A percentile compares a stretch with the other conserved stretches of the same genome.
Evolutionary conservation across 164 flowering plant genomes (phyloP).

Genomic region (Stephania cephalantha): DNA sequence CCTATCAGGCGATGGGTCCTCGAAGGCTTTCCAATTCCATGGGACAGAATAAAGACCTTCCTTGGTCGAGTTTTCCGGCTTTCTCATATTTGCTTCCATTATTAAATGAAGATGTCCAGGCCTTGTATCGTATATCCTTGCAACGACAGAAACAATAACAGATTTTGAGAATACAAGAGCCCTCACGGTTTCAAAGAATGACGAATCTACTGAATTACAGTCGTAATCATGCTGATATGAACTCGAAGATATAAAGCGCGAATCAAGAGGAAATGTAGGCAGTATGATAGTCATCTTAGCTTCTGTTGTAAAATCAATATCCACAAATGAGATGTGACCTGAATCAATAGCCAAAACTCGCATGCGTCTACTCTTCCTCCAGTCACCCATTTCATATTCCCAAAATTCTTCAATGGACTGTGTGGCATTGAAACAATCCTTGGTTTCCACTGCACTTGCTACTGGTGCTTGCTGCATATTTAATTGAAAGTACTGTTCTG

Average conservation of each 20-base stretch:
- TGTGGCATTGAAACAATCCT: slow-evolving; percentile 38
- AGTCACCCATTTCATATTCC: slow-evolving; percentile 99
- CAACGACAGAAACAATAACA: slow-evolving; percentile 56
- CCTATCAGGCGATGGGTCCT: slow-evolving; percentile 75
- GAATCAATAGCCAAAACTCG: slow-evolving; percentile 73
- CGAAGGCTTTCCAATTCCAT: slow-evolving; percentile 83
- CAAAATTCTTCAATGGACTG: slow-evolving; percentile 53
- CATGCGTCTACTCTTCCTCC: slow-evolving; percentile 85
- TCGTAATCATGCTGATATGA: slow-evolving; percentile 30
- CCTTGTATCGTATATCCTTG: slow-evolving; percentile 61
- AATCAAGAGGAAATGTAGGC: slow-evolving; percentile 87
- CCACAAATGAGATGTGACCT: slow-evolving; percentile 73
- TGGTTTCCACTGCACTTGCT: slow-evolving; percentile 9
- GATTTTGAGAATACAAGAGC: slow-evolving; percentile 70
- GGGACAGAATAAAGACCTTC: slow-evolving; percentile 61
- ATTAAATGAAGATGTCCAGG: slow-evolving; percentile 45
- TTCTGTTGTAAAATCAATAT: slow-evolving; percentile 54
- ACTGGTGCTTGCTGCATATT: slow-evolving; percentile 39
- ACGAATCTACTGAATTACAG: slow-evolving; percentile 29
- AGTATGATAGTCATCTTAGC: slow-evolving; percentile 48
- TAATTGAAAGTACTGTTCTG: slow-evolving; percentile 43
- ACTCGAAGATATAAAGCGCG: slow-evolving; percentile 51
- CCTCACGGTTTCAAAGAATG: slow-evolving; percentile 49
- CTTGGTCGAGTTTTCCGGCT: slow-evolving; percentile 31
- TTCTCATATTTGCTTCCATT: slow-evolving; percentile 59